Evolutionary conservation across 2,329 filamentous ascomycete species (phyloP), one percentile per base, ranked within the genome.

Genomic region (Ceratocystis harringtonii): DNA sequence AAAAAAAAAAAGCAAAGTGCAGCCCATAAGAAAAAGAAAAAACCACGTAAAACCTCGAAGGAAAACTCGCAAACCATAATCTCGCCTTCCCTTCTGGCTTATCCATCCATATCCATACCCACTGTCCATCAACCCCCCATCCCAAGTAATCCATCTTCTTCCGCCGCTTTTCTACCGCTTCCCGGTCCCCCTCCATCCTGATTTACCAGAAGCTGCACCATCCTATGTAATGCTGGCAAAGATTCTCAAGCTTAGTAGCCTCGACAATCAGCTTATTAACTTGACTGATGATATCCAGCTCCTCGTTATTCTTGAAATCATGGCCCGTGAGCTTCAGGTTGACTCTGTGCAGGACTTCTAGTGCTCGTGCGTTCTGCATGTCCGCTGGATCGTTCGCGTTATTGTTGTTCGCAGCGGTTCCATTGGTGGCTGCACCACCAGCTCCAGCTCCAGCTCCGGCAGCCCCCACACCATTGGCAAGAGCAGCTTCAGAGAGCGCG

Each of bases 211-310:
- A 97, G 76, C 90, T 95, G 77, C 92, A 97, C 92, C 92, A 97
- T 69, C 94, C 94, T 71, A 97, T 96, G 75, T 96, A 99, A 78
- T 97, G 94, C 79, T 97, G 94, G 74, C 94, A 99, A 68, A 99
- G 79, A 74, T 97, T 97, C 81, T 97, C 94, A 71, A 97, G 80
- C 73, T 94, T 96, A 5, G 94, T 99, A 25, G 94, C 94, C 78
- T 99, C 92, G 68, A 88, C 87, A 71, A 99, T 88, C 71, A 99
- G 78, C 75, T 95, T 92, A 75, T 96, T 92, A 4, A 99, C 95
- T 77, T 99, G 94, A 68, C 85, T 84, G 65, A 89, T 85, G 25
- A 95, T 86, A 66, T 86, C 87, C 69, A 99, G 80, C 76, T 97
- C 92, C 71, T 95, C 88, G 58, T 83, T 82, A 2, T 85, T 82